Conservation (phyloP, 2,329 filamentous ascomycete genomes). For the Apiospora rasikravindrae region DNA sequence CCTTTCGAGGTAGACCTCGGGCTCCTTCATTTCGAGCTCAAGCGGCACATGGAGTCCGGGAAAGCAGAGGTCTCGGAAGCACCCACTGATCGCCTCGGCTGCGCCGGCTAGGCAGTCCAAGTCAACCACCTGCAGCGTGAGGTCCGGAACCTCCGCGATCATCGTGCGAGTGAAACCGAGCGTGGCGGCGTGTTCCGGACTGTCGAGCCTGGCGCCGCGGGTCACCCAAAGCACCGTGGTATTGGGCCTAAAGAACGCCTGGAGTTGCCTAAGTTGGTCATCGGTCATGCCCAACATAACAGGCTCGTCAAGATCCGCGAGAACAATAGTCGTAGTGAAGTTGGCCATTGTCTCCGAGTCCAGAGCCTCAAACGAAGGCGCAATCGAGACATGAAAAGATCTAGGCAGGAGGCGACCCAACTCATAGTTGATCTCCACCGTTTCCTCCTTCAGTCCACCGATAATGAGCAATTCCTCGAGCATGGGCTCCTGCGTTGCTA, state of each 20-base stretch:
- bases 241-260: slow-evolving; percentile 30
- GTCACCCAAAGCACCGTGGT: slow-evolving; percentile 37
- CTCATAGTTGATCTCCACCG: background rate
- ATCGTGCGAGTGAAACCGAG: slow-evolving; percentile 40
- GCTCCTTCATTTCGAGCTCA: slow-evolving; percentile 41
- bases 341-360: background rate
- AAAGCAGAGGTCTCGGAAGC: slow-evolving; percentile 28
- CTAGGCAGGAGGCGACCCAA: background rate
- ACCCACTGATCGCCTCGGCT: slow-evolving; percentile 26
- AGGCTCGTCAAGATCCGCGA: slow-evolving; percentile 44
- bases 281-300: slow-evolving; percentile 43
- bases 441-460: background rate
- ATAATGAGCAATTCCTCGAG: background rate
- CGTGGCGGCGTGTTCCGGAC: slow-evolving; percentile 35
- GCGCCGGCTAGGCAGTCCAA: slow-evolving; percentile 28
- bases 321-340: slow-evolving; percentile 41
- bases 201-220: slow-evolving; percentile 26
- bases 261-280: slow-evolving; percentile 33
- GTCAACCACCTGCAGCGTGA: slow-evolving; percentile 36
- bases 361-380: background rate
- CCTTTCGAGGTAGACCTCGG: slow-evolving; percentile 44
- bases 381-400: background rate
- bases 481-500: background rate
- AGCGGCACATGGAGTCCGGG: no score
- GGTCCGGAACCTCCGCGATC: slow-evolving; percentile 35